Evolutionary conservation across 208 protist species (phyloP), one percentile per base, ranked within the genome.

Genomic region (Leishmania braziliensis): DNA sequence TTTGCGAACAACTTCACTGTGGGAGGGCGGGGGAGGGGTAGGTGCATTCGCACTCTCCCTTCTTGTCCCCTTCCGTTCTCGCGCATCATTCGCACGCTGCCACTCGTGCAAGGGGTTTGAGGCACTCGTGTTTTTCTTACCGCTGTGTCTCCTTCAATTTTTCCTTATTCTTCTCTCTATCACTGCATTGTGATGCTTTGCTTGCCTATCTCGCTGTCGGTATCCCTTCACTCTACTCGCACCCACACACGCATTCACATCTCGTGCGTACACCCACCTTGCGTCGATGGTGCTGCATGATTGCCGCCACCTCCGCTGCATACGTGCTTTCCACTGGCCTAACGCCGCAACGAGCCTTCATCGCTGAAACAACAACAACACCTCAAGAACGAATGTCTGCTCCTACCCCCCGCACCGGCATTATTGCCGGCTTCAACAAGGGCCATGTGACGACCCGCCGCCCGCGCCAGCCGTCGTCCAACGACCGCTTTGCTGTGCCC

Each of bases 381-480:
- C 66, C 4, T 50, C 74, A 20, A 29, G 60, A 78, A 80, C 54
- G 33, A 73, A 95, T 95, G 90, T 79, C 89, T 72, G 89, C 90
- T 46, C 93, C 93, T 53, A 88, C 91, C 39, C 89, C 93, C 75
- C 90, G 93, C 66, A 98, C 95, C 81, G 95, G 95, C 88, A 96
- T 98, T 75, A 98, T 96, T 77, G 95, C 93, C 74, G 95, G 95
- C 89, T 98, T 98, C 90, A 98, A 98, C 88, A 98, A 98, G 89
- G 95, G 95, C 78, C 95, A 98, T 86, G 91, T 90, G 74, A 96
- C 93, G 65, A 98, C 95, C 85, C 95, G 95, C 86, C 95, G 93
- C 84, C 88, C 91, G 48, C 92, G 92, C 79, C 86, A 89, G 84
- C 88, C 91, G 69, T 95, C 92, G 39, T 80, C 84, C 79, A 87